Base-by-base conservation (phyloP, 495 filamentous ascomycete genomes). In the Thermothielavioides terrestris region DNA sequence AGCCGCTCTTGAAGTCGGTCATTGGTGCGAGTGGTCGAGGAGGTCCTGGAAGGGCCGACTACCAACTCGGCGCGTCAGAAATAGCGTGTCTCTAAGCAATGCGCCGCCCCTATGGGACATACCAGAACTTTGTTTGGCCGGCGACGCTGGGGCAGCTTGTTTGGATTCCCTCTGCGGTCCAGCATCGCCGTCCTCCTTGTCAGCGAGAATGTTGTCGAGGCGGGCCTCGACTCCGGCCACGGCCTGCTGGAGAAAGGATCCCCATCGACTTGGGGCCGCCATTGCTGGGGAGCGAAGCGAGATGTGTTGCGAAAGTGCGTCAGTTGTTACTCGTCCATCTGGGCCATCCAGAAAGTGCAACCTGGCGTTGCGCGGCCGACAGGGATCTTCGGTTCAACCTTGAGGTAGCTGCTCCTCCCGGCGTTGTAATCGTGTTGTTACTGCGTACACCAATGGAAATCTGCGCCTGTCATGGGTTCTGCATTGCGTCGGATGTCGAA, bases 211-310 rank as follows among this genome's bases (percentile, higher is more conserved):
- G 40, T 78, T 86, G 64, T 99, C 92, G 34, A 99, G 74, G 40
- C 86, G 81, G 50, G 90, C 94, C 68, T 99, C 92, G 39, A 99
- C 85, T 32, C 89, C 88, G 23, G 89, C 89, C 43, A 96, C 88
- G 45, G 91, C 90, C 64, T 94, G 88, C 52, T 86, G 85, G 40
- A 99, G 74, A 59, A 98, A 86, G 25, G 83, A 86, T 20, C 89
- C 87, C 84, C 84, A 88, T 80, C 82, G 68, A 48, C 46, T 42
- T 20, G 58, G 52, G 37, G 54, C 52, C 38, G 64, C 53, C 62
- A 67, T 67, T 46, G 50, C 43, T 42, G 26, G 11, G 23, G 26
- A 40, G 42, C 34, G 21, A 25, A 37, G 32, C 39, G 36, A n/a
- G 8, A 41, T 41, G 9, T 26, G 25, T 27, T 27, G 34, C 27